Evolutionary conservation across 495 filamentous ascomycete genomes (phyloP), one percentile per base, ranked within the genome.

Genomic region (Achaetomiella virescens): DNA sequence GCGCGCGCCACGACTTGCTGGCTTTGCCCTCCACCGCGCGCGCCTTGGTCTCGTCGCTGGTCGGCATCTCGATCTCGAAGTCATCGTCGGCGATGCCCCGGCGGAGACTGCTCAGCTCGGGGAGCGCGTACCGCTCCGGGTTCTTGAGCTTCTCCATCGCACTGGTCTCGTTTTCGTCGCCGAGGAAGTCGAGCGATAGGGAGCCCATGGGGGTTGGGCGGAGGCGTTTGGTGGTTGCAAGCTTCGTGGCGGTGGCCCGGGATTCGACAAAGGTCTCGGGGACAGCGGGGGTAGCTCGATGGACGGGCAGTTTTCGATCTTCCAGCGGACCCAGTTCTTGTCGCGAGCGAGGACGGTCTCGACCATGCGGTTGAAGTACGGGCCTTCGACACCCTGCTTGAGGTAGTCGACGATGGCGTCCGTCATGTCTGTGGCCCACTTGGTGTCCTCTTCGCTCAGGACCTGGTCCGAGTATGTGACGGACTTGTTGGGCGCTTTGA

Each of bases 311-410:
- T 82, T 85, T 70, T 97, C 93, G 9, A 90, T 83, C 70, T 99
- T 99, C 93, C 93, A 99, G 45, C 88, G 86, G 40, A 91, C 90
- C 93, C 93, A 99, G 62, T 96, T 95, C 70, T 96, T 96, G 71
- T 99, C 93, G 54, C 93, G 80, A 6, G 90, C 88, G 20, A 99
- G 78, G 17, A 97, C 90, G 5, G 91, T 96, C 63, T 97, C 92
- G 35, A 99, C 89, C 82, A 96, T 91, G 25, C 93, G 88, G 67
- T 88, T 89, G 70, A 97, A 99, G 69, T 95, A 93, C 52, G 86
- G 87, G 14, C 95, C 95, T 54, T 89, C 85, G n/a, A 71, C 67
- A 8, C 63, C 61, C 9, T 85, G 86, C 62, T 88, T 84, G 27
- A 99, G 79, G 66, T 96, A 95, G 20, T 77, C 79, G 48, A 84